Conservation (phyloP, 768 basidiomycete species). For the Dictyophora rubrovolvata region DNA sequence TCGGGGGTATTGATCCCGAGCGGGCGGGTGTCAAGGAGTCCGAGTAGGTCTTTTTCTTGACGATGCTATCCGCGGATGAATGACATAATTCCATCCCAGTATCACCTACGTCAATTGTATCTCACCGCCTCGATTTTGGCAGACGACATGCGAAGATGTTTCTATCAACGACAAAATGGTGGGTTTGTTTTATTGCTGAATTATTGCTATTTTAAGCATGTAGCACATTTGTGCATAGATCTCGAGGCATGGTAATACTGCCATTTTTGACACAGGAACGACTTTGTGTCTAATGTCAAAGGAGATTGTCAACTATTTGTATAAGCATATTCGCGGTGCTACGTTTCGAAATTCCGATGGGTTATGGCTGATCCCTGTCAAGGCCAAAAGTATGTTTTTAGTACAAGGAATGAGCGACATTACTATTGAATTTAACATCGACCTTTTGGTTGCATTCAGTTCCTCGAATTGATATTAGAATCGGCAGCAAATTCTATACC, state of each 20-base stretch:
- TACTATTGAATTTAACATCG: neutral
- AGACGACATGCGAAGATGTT: neutral
- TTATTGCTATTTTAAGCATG: neutral
- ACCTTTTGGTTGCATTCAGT: neutral
- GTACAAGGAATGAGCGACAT: neutral
- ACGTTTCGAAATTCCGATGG: neutral
- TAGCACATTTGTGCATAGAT: neutral
- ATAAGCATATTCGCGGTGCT: neutral
- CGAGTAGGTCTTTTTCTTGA: neutral
- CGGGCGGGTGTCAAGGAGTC: neutral
- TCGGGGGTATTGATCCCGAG: neutral
- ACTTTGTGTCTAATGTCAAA: neutral
- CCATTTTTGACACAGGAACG: neutral
- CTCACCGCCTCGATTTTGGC: neutral
- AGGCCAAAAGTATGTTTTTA: neutral
- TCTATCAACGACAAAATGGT: neutral
- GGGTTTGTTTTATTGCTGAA: neutral
- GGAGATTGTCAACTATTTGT: neutral
- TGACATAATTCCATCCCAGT: neutral
- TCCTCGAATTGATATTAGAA: neutral
- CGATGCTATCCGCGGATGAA: neutral
- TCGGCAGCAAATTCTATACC: no score
- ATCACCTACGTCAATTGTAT: neutral
- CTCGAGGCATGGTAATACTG: neutral
- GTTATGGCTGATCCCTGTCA: neutral